These are phyloP conservation scores for Ilyonectria destructans DNA, from an alignment of 2,329 filamentous ascomycete genomes.

Conservation along the genomic window DNA sequence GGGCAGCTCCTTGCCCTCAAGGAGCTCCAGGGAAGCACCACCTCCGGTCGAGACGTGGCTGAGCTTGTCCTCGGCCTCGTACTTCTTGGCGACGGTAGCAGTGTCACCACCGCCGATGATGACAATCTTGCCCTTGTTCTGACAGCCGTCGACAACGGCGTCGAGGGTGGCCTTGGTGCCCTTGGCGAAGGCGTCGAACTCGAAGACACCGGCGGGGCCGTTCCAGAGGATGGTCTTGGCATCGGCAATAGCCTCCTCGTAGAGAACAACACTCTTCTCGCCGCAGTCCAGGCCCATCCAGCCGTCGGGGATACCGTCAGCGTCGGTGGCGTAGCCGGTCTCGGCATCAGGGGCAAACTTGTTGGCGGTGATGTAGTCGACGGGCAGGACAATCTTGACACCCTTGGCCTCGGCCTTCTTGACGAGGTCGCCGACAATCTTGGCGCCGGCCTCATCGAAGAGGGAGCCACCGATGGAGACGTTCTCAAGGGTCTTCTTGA, in stretches of 20 bases:
- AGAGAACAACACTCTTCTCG: conserved; percentile 88
- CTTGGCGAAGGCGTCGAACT: conserved; percentile 93
- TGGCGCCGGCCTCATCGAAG: conserved; percentile 94
- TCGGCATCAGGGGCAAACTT: conserved; percentile 92
- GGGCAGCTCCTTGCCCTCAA: conserved; percentile 98
- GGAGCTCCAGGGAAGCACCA: conserved; percentile 93
- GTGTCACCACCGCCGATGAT: conserved; percentile 99
- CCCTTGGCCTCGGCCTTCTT: conserved; percentile 98
- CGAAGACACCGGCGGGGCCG: conserved; percentile 96
- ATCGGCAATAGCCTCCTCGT: conserved; percentile 88
- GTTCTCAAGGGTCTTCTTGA: conserved; percentile 98
- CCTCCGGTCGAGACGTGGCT: conserved; percentile 98
- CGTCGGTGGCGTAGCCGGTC: conserved; percentile 86
- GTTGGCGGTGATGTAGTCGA: conserved; percentile 96
- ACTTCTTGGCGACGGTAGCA: conserved; percentile 97
- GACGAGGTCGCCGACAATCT: conserved; percentile 89
- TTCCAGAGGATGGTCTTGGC: conserved; percentile 99
- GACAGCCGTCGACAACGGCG: conserved; percentile 85
- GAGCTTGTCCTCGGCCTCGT: conserved; percentile 94
- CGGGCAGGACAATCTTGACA: conserved; percentile 94
- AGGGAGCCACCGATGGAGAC: conserved; percentile 92
- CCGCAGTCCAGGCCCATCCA: conserved; percentile 98
- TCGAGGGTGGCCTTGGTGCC: conserved; percentile 95
- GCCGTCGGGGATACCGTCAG: conserved; percentile 92
- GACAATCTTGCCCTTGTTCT: conserved; percentile 88